phyloP scores from a whole-genome alignment of 768 basidiomycete species.

The Strobilomyces echinocephalus region DNA sequence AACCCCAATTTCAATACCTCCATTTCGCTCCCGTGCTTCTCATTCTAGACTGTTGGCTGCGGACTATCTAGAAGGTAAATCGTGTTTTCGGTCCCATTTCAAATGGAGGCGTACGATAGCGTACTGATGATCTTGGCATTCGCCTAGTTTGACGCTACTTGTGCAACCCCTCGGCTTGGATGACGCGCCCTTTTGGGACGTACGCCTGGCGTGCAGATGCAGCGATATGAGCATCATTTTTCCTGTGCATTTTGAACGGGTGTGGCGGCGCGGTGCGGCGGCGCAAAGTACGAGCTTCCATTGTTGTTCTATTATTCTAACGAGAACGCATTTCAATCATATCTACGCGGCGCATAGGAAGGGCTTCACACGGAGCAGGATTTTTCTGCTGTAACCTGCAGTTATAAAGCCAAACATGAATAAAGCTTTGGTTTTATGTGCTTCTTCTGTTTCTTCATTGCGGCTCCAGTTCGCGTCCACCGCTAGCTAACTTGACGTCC shows the following conservation, averaged over 20 bases:
- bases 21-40: background rate
- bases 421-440: background rate
- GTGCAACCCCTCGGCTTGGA: background rate
- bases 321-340: constrained; percentile 1
- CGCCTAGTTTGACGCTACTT: constrained; percentile 9
- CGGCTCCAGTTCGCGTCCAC: background rate
- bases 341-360: background rate
- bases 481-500: background rate
- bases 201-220: background rate
- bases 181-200: background rate
- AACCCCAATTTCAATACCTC: constrained; percentile 2
- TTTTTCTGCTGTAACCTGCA: background rate
- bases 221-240: constrained; percentile 3
- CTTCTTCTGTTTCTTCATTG: background rate
- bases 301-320: background rate
- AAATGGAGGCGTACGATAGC: constrained; percentile 10
- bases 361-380: background rate
- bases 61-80: constrained; percentile 60
- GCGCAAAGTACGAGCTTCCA: constrained; percentile 18
- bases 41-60: constrained; percentile 51
- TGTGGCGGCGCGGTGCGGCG: background rate
- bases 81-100: constrained; percentile 7
- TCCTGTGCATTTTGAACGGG: background rate
- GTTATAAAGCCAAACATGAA: background rate
- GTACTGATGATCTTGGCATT: constrained; percentile 11